A percentile compares a stretch with the other conserved stretches of the same genome.
Evolutionary conservation across 116 monocot species (phyloP).

Genomic region (Zostera marina): DNA sequence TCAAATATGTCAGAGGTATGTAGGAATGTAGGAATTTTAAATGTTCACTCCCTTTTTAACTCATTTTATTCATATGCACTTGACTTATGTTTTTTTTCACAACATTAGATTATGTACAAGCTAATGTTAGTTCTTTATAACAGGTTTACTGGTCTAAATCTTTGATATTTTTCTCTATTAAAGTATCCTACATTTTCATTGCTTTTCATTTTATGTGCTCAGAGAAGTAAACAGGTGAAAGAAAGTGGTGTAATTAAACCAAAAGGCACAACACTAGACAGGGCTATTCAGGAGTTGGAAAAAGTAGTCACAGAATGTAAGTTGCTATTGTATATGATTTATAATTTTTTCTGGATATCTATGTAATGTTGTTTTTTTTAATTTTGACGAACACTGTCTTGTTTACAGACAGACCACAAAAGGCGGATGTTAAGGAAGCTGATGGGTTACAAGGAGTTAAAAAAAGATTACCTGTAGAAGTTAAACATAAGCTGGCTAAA

Average conservation of each 20-base stretch:
- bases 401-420: slow-evolving; percentile 50
- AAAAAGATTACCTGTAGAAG: slow-evolving; percentile 80
- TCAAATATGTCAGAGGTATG: slow-evolving; percentile 30
- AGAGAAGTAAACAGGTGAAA: slow-evolving; percentile 19
- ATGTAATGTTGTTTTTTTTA: no score
- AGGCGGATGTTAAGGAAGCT: slow-evolving; percentile 32
- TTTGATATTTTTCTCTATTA: neutral
- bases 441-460: slow-evolving; percentile 56
- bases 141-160: neutral
- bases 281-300: slow-evolving; percentile 79
- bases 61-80: neutral
- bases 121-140: neutral
- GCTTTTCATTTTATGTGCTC: neutral
- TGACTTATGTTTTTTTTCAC: neutral
- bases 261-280: slow-evolving; percentile 69
- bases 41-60: neutral
- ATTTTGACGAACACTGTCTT: neutral
- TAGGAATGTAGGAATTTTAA: neutral
- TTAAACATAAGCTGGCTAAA: slow-evolving; percentile 89
- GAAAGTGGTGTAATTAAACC: slow-evolving; percentile 26
- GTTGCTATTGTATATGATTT: neutral
- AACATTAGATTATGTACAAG: neutral
- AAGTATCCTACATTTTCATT: neutral
- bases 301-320: slow-evolving; percentile 73
- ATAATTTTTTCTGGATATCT: no score